phyloP scores from a whole-genome alignment of 2,329 filamentous ascomycete species.

The Cladosporium velox region DNA sequence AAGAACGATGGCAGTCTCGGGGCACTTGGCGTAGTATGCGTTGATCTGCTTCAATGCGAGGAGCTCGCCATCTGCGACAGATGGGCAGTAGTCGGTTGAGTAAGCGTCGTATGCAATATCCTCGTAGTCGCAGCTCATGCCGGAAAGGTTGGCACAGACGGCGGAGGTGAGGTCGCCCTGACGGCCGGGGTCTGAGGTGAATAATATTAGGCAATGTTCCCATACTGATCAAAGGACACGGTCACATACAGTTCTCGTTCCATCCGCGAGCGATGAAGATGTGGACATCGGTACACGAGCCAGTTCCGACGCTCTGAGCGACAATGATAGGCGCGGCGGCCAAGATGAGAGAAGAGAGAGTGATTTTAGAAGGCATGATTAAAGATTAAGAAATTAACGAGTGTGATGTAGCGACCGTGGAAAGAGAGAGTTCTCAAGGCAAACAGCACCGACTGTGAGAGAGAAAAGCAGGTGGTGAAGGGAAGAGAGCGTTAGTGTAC shows the following conservation, averaged over 20 bases:
- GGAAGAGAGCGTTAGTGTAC: not conserved
- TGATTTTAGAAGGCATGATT: constrained; percentile 3
- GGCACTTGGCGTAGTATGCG: constrained; percentile 44
- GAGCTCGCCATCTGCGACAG: constrained; percentile 41
- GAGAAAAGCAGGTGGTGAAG: not conserved
- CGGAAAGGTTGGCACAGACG: constrained; percentile 27
- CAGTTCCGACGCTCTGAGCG: constrained; percentile 23
- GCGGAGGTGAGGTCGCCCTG: constrained; percentile 27
- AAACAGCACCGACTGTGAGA: not conserved
- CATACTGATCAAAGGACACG: not conserved
- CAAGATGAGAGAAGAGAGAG: constrained; percentile 24
- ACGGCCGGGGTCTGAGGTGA: constrained; percentile 23
- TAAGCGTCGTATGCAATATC: constrained; percentile 26
- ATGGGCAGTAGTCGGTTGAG: constrained; percentile 40
- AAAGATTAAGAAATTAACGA: constrained; percentile 7
- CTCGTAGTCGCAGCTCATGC: constrained; percentile 28
- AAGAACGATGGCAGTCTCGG: constrained; percentile 45
- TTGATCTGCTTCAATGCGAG: constrained; percentile 44
- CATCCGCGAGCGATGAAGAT: constrained; percentile 30
- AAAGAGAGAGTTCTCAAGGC: not conserved
- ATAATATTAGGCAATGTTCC: not conserved
- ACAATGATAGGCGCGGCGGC: constrained; percentile 21
- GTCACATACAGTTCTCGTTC: constrained; percentile 25
- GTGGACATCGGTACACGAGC: constrained; percentile 28
- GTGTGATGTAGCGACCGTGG: constrained; percentile 10